Conservation (phyloP, 148 eudicot genomes). For the Dysphania ambrosioides region DNA sequence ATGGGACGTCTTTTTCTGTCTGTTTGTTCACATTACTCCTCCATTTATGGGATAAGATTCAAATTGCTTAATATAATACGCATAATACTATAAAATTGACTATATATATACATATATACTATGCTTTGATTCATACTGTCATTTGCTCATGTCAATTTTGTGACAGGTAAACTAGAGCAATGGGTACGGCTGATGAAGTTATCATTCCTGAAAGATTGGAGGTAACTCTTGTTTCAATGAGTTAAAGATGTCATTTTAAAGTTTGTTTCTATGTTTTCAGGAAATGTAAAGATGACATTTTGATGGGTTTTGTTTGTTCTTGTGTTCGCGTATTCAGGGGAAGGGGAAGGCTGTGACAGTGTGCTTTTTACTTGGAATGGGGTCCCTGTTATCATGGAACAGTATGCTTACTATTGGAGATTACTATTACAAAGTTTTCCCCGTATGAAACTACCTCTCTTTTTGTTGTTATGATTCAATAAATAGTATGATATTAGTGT, state of each 20-base stretch:
- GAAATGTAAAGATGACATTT: background rate
- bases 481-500: background rate
- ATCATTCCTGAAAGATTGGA: background rate
- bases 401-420: slow-evolving; percentile 53
- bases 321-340: background rate
- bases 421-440: slow-evolving; percentile 56
- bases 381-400: slow-evolving; percentile 65
- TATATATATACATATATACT: background rate
- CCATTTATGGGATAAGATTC: background rate
- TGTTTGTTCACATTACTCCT: too few species aligned
- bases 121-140: background rate
- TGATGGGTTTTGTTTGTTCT: background rate
- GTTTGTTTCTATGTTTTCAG: background rate
- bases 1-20: too few species aligned
- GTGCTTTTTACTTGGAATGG: slow-evolving; percentile 64
- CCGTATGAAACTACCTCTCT: slow-evolving; percentile 29
- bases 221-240: background rate
- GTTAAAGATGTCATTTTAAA: background rate
- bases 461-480: background rate
- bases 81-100: background rate
- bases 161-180: background rate
- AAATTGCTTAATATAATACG: background rate
- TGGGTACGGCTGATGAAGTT: background rate
- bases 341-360: slow-evolving; percentile 35
- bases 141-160: background rate